Conservation (phyloP, 2,329 filamentous ascomycete species). For the Tolypocladium cylindrosporum region DNA sequence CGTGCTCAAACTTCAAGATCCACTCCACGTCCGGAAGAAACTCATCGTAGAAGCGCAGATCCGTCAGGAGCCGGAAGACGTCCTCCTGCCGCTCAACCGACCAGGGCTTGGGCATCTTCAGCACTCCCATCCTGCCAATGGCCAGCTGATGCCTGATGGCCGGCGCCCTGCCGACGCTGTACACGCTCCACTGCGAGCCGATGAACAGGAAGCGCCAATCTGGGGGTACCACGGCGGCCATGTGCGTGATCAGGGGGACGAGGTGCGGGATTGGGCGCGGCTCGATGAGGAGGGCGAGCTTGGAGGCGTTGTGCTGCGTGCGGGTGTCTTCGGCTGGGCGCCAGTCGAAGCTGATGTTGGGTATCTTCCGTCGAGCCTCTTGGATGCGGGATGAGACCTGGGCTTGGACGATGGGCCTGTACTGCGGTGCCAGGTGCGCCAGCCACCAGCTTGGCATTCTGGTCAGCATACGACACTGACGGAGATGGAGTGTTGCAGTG, state of each 20-base stretch:
- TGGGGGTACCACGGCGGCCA: conserved; percentile 40
- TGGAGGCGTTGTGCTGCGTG: conserved; percentile 34
- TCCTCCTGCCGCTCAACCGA: conserved; percentile 35
- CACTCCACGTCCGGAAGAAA: conserved; percentile 40
- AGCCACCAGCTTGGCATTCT: conserved; percentile 33
- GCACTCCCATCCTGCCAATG: conserved; percentile 41
- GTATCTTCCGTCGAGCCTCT: conserved; percentile 28
- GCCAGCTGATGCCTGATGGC: conserved; percentile 38
- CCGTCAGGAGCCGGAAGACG: conserved; percentile 37
- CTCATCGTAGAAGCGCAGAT: conserved; percentile 41
- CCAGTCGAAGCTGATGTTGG: conserved; percentile 30
- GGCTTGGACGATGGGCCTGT: conserved; percentile 31
- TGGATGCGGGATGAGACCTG: conserved; percentile 26
- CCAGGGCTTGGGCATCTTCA: conserved; percentile 38
- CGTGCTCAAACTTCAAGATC: conserved; percentile 44
- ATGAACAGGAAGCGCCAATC: conserved; percentile 47
- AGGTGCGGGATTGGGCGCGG: conserved; percentile 36
- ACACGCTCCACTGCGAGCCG: conserved; percentile 36
- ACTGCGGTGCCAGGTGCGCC: conserved; percentile 31
- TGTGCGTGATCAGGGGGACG: conserved; percentile 39
- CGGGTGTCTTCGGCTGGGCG: conserved; percentile 18
- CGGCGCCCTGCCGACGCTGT: conserved; percentile 32
- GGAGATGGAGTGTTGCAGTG: too few relatives aligned
- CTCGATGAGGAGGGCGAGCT: conserved; percentile 43
- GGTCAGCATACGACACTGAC: background rate